Evolutionary conservation across 805 yeast genomes (phyloP), one percentile per base, ranked within the genome.

Genomic region (Yamadazyma tumulicola): DNA sequence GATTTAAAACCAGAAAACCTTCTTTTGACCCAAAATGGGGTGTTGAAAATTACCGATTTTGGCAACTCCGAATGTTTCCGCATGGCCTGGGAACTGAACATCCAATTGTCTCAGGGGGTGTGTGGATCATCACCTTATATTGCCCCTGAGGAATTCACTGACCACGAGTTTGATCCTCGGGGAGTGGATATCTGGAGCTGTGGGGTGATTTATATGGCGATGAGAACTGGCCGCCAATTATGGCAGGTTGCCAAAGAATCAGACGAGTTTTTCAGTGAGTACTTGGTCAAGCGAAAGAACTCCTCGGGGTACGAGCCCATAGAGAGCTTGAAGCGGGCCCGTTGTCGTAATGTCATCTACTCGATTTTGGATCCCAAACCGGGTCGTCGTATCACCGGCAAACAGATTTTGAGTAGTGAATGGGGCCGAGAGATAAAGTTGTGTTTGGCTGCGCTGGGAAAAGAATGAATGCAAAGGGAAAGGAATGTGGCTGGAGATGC

Each of bases 301-400:
- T 80, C 83, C 15, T 74, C 79, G 15, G 97, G 97, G 1, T 93
- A 86, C 52, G 94, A 84, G 52, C 97, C 97, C 1, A 87, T 91
- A 40, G 97, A 91, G 60, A 56, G 64, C 32, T 65, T 91, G 49
- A 85, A 91, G 52, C 68, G 96, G 24, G 89, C 94, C 1, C 69
- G 95, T 48, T 89, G 97, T 55, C 70, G 96, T 34, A 91, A 91
- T 52, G 97, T 91, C 26, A 83, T 93, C 39, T 91, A 91, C 57
- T 85, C 96, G 14, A 84, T 93, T 36, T 66, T 93, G 47, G 97
- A 93, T 54, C 98, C 98, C 1, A 79, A 82, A 21, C 95, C 98
- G 4, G 66, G 73, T 10, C 73, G 97, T 48, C 74, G 97, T 55
- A 84, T 93, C 45, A 89, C 85, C 17, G 94, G 94, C 10, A 77